A percentile compares a stretch with the other conserved stretches of the same genome.
Conservation (phyloP, 306 rosid genomes). For the Luffa aegyptiaca region DNA sequence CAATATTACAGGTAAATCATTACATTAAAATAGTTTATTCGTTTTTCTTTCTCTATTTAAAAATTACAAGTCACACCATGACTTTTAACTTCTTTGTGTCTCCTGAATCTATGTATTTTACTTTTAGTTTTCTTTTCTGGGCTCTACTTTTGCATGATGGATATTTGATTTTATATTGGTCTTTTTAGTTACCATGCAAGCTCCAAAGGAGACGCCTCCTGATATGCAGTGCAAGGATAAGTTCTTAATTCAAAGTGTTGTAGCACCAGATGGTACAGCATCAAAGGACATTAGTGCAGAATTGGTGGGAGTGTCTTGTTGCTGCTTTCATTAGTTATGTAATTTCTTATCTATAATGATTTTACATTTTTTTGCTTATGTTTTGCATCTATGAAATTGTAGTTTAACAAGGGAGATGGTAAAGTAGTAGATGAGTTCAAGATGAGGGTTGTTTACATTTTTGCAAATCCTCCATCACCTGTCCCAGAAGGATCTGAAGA, state of each 20-base stretch:
- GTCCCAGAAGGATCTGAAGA: constrained; percentile 39
- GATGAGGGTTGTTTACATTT: constrained; percentile 33
- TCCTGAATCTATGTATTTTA: background rate
- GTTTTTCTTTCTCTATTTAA: background rate
- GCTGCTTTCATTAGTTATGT: background rate
- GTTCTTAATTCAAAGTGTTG: constrained; percentile 43
- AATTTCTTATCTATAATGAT: background rate
- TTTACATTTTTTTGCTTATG: background rate
- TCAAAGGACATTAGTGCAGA: constrained; percentile 29
- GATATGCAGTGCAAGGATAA: constrained; percentile 51
- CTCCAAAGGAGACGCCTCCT: constrained; percentile 26
- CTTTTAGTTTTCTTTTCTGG: background rate
- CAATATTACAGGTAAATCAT: constrained; percentile 30
- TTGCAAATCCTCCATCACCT: constrained; percentile 40
- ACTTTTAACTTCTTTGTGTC: background rate
- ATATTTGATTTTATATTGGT: constrained; percentile 2
- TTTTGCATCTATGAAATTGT: background rate
- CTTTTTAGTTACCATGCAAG: constrained; percentile 38
- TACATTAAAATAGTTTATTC: background rate
- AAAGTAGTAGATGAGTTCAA: constrained; percentile 28
- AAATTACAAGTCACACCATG: background rate
- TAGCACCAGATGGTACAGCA: constrained; percentile 20
- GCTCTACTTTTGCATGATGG: background rate
- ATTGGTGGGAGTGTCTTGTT: constrained; percentile 25
- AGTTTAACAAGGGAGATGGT: constrained; percentile 38